Evolutionary conservation across 306 rosid species (phyloP).

Genomic region (Vicia sativa): DNA sequence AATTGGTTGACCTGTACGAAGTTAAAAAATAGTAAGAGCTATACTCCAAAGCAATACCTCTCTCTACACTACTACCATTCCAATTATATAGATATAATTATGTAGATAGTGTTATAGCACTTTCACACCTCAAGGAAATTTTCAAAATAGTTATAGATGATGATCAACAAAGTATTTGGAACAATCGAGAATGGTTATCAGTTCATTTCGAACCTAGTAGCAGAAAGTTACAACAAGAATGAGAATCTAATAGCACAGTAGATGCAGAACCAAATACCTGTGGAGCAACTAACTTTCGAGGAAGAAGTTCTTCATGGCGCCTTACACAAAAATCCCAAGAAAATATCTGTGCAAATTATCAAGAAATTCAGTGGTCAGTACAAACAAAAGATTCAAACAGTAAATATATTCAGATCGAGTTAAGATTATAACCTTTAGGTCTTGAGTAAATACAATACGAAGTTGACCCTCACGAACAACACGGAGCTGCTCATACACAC

Average conservation of each 20-base stretch:
- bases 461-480: conserved; percentile 99
- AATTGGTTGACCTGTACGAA: conserved; percentile 80
- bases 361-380: conserved; percentile 10
- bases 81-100: conserved; percentile 3
- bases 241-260: background rate
- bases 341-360: conserved; percentile 61
- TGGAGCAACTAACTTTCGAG: conserved; percentile 90
- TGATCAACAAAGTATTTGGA: too few species aligned
- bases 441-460: conserved; percentile 82
- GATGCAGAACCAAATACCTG: conserved; percentile 72
- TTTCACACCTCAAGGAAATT: background rate
- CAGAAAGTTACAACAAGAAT: background rate
- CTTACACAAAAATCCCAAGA: conserved; percentile 97
- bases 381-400: conserved; percentile 2
- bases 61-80: background rate
- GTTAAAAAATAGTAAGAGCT: conserved; percentile 28
- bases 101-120: background rate
- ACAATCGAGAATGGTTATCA: background rate
- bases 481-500: conserved; percentile 95
- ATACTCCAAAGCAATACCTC: conserved; percentile 10
- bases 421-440: conserved; percentile 64
- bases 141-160: background rate
- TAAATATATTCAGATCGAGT: conserved; percentile 3
- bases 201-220: background rate
- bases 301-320: conserved; percentile 97